Evolutionary conservation across 2,329 filamentous ascomycete species (phyloP).

Genomic region (Xylaria digitata): DNA sequence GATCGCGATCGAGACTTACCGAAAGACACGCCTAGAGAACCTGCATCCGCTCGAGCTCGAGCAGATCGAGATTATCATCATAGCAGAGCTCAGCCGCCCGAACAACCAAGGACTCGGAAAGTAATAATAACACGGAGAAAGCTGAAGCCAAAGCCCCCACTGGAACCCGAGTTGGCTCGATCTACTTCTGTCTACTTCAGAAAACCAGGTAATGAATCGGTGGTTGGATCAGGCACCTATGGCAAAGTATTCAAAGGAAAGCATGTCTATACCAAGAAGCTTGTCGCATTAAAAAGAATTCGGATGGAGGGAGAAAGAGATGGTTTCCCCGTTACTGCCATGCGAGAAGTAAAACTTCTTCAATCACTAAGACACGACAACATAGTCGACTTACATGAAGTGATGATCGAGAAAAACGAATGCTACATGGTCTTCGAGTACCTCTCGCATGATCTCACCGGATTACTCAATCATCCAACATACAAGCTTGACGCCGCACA

Average conservation of each 20-base stretch:
- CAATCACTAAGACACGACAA: conserved; percentile 86
- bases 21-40: conserved; percentile 49
- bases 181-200: conserved; percentile 94
- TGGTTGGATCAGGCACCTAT: conserved; percentile 94
- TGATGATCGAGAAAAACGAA: conserved; percentile 98
- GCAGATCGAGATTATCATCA: conserved; percentile 47
- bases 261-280: conserved; percentile 87
- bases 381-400: conserved; percentile 84
- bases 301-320: conserved; percentile 94
- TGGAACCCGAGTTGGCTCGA: conserved; percentile 76
- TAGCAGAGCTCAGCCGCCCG: conserved; percentile 45
- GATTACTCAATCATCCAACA: conserved; percentile 91
- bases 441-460: conserved; percentile 93
- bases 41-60: conserved; percentile 49
- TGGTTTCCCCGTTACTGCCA: conserved; percentile 89
- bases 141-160: conserved; percentile 75
- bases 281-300: conserved; percentile 89
- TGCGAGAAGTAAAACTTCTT: conserved; percentile 91
- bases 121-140: conserved; percentile 77
- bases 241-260: conserved; percentile 95
- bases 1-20: conserved; percentile 50
- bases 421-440: conserved; percentile 99
- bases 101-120: conserved; percentile 67
- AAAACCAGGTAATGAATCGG: conserved; percentile 97
- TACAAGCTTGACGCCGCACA: conserved; percentile 87